Percentiles rank a stretch among this genome's conserved stretches.
These are phyloP conservation scores for Elsinoe fawcettii DNA, from an alignment of 2,329 filamentous ascomycete species.

Conservation along the genomic window DNA sequence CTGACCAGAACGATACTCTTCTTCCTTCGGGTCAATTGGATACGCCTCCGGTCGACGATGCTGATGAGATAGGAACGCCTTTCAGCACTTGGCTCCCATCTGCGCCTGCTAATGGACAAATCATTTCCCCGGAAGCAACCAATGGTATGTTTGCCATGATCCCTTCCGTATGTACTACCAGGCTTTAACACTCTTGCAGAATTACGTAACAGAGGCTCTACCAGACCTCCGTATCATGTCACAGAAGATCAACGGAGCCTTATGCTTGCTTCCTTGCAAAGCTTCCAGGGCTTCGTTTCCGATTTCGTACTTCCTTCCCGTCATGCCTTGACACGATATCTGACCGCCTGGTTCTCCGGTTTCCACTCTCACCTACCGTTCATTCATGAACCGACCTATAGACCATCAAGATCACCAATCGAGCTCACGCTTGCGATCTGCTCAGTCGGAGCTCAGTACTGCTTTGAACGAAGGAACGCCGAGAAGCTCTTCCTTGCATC, in stretches of 20 bases:
- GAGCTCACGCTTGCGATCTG: slow-evolving; percentile 30
- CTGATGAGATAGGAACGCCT: slow-evolving; percentile 4
- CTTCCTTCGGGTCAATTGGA: not conserved
- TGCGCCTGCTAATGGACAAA: slow-evolving; percentile 5
- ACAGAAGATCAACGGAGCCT: not conserved
- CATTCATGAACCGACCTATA: slow-evolving; percentile 29
- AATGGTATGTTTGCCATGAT: not conserved
- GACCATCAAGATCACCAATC: slow-evolving; percentile 26
- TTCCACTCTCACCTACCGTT: slow-evolving; percentile 31
- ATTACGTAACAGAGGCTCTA: not conserved
- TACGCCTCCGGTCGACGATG: not conserved
- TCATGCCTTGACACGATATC: slow-evolving; percentile 1
- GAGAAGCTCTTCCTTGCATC: slow-evolving; percentile 27
- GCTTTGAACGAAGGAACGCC: slow-evolving; percentile 28
- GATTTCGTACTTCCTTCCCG: not conserved
- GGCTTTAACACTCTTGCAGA: not conserved
- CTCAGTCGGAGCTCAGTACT: slow-evolving; percentile 29
- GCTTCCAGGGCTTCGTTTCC: not conserved
- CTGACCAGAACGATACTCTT: not conserved
- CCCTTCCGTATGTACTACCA: not conserved
- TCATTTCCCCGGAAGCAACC: not conserved
- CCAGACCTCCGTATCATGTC: slow-evolving; percentile 2
- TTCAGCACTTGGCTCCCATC: slow-evolving; percentile 12
- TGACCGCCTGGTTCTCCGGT: slow-evolving; percentile 5
- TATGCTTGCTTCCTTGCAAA: not conserved